These are phyloP conservation scores for Trypanosoma scelopori DNA, from an alignment of 208 protist genomes.

Conservation along the genomic window DNA sequence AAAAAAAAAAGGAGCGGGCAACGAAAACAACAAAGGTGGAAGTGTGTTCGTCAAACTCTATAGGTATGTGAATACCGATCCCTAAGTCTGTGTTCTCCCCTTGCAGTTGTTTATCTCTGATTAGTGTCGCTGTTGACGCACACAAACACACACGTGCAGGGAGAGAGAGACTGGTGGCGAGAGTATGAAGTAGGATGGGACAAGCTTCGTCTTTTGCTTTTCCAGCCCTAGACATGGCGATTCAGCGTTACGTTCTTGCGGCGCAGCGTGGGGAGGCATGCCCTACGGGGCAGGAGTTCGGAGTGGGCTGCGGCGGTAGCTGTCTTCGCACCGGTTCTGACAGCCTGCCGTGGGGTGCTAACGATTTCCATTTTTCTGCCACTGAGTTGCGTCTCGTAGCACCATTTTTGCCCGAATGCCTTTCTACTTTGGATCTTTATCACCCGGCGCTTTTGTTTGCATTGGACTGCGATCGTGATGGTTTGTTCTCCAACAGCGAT, in stretches of 20 bases:
- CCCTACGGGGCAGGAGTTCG: background rate
- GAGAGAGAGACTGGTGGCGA: background rate
- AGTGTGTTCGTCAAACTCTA: too few species aligned
- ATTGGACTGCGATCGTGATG: slow-evolving; percentile 66
- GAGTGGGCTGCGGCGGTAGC: background rate
- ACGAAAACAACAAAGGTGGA: too few species aligned
- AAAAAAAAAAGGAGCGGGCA: too few species aligned
- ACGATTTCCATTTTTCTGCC: slow-evolving; percentile 38
- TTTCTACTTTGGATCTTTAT: slow-evolving; percentile 50
- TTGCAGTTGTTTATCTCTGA: too few species aligned
- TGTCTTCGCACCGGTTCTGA: background rate
- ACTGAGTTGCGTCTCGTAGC: slow-evolving; percentile 51
- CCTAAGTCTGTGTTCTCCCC: background rate
- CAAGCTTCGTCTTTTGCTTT: slow-evolving; percentile 21
- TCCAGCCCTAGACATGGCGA: background rate
- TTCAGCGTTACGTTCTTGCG: background rate
- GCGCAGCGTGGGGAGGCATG: background rate
- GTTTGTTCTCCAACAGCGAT: slow-evolving; percentile 45
- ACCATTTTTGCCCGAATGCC: slow-evolving; percentile 48
- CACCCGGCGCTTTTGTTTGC: slow-evolving; percentile 63
- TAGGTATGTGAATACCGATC: background rate
- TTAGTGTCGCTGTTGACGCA: too few species aligned
- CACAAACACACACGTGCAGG: too few species aligned
- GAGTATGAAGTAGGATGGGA: background rate
- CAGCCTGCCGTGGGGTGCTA: background rate